Conservation (phyloP, 768 basidiomycete species). For the Infundibulicybe gibba region DNA sequence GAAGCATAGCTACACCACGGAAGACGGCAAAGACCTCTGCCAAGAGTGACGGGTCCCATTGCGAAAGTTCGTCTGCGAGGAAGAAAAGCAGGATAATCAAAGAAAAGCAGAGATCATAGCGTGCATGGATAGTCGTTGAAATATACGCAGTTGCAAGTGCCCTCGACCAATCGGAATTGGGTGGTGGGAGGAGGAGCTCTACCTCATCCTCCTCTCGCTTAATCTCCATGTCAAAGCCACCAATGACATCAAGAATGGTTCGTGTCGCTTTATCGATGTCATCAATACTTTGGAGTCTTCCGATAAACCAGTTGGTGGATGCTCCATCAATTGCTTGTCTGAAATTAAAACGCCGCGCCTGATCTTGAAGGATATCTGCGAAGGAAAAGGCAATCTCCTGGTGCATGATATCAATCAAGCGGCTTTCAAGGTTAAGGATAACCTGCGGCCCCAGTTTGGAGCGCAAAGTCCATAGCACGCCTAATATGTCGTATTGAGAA, state of each 20-base stretch:
- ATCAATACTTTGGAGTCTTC: constrained; percentile 52
- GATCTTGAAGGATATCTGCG: constrained; percentile 69
- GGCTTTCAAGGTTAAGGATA: constrained; percentile 53
- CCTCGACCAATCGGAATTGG: constrained; percentile 58
- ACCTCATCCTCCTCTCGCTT: constrained; percentile 77
- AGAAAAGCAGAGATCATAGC: constrained; percentile 72
- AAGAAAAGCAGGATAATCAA: constrained; percentile 70
- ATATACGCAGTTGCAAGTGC: constrained; percentile 63
- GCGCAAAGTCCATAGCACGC: constrained; percentile 61
- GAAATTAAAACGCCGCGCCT: constrained; percentile 50
- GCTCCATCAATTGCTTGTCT: constrained; percentile 57
- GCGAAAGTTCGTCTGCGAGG: constrained; percentile 56
- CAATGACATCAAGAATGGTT: constrained; percentile 64
- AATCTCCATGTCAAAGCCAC: constrained; percentile 65
- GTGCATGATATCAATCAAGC: constrained; percentile 60
- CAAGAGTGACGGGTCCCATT: constrained; percentile 62
- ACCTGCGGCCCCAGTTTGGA: constrained; percentile 55
- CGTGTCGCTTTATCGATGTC: constrained; percentile 55
- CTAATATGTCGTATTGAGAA: constrained; percentile 52
- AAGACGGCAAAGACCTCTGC: constrained; percentile 79
- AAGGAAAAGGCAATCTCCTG: constrained; percentile 80
- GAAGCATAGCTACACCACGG: constrained; percentile 72
- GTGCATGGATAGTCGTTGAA: constrained; percentile 58
- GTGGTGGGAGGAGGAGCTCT: constrained; percentile 47
- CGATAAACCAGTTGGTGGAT: constrained; percentile 55